Conservation (phyloP, 2,329 filamentous ascomycete species). For the Aspergillus sp. region DNA sequence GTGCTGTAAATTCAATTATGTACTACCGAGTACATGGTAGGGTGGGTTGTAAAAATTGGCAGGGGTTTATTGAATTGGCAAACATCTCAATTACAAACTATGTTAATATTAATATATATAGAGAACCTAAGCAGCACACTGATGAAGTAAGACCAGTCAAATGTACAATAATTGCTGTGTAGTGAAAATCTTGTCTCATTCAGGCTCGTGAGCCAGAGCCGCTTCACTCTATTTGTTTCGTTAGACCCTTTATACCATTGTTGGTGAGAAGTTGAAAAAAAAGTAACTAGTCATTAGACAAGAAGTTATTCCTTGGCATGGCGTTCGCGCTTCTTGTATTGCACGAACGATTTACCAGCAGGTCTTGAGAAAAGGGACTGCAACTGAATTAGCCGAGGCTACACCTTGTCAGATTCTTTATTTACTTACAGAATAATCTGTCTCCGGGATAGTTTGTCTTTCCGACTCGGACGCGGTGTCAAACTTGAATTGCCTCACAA, state of each 20-base stretch:
- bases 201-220: not conserved
- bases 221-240: not conserved
- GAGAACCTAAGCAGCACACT: not conserved
- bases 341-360: constrained; percentile 67
- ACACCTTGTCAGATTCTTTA: not conserved
- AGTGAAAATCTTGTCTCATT: constrained; percentile 1
- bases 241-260: not conserved
- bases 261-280: not conserved
- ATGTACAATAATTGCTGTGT: constrained; percentile 3
- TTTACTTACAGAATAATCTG: constrained; percentile 56
- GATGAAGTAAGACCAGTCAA: not conserved
- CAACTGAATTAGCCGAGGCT: constrained; percentile 12
- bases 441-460: constrained; percentile 39
- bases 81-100: not conserved
- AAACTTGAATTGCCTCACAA: constrained; percentile 79
- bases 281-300: not conserved
- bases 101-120: constrained; percentile 2
- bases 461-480: constrained; percentile 51
- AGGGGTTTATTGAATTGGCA: not conserved
- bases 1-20: not conserved
- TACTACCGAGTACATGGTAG: too few relatives aligned
- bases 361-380: constrained; percentile 70
- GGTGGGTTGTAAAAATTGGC: not conserved
- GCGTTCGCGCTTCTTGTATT: constrained; percentile 62
- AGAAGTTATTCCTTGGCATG: constrained; percentile 26